Base-by-base conservation (phyloP, 768 basidiomycete species). In the Collybia sordida region DNA sequence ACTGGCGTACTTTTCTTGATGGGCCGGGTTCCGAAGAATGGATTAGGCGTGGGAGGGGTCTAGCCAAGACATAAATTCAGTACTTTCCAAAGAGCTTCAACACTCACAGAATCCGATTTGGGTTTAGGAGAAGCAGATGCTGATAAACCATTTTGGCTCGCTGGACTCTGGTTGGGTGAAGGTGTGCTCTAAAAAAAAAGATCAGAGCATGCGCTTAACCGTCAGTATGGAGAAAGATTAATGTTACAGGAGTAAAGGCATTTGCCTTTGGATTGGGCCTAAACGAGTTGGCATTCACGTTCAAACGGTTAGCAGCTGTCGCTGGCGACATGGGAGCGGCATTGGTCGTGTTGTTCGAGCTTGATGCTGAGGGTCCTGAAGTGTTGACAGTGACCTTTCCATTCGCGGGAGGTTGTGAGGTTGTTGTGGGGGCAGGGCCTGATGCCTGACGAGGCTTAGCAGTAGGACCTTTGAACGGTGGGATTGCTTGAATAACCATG, bases 221-320 rank as follows among this genome's bases (percentile, higher is more conserved):
- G 54, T 63, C 54, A 66, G 49, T 53, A 48, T 45, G 38, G 61
- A 62, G 59, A 58, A 55, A 52, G 59, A 50, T 38, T 38, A 57
- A 45, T 50, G 65, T 74, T 72, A 83, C 82, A 63, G 85, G 89
- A 63, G 81, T 86, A 68, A 88, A 92, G 54, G 81, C 72, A 64
- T 74, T 77, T 60, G 90, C 90, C 74, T 87, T 87, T 48, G 85
- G 83, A 63, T 86, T 93, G 11, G 94, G 93, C 61, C 86, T 86
- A 79, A 98, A 98, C 48, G 93, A 90, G 22, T 87, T 85, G 11
- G 96, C 95, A 51, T 89, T 89, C 48, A 87, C 90, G 57, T 97
- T 97, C 59, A 98, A 66, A 57, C 88, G 82, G 57, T 82, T 67
- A 56, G 66, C 75, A 25, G 78, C 73, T 12, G 78, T 68, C 6